Conservation (phyloP, 2,329 filamentous ascomycete genomes). For the Magnaporthales sp. region DNA sequence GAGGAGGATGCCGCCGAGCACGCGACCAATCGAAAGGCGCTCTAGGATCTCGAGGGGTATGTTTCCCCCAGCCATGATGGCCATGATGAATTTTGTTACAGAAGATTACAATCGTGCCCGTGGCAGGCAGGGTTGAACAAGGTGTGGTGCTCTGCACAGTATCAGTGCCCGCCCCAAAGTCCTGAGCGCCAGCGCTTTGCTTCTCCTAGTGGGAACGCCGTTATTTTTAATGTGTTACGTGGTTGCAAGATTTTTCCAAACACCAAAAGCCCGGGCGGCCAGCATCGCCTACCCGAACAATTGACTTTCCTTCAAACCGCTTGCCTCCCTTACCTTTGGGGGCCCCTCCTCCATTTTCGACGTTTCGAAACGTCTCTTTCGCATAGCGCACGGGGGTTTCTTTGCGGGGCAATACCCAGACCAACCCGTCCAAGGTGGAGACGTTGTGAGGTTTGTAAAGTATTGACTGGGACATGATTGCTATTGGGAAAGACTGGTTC, state of each 20-base stretch:
- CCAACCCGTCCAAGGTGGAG: no score
- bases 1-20: conserved; percentile 17
- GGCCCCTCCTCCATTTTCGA: not conserved
- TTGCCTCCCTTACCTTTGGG: no score
- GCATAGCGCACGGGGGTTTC: not conserved
- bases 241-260: not conserved
- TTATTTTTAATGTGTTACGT: not conserved
- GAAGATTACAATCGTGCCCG: not conserved
- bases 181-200: not conserved
- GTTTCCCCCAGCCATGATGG: conserved; percentile 6
- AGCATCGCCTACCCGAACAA: not conserved
- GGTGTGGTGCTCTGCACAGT: not conserved
- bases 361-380: not conserved
- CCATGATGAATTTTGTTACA: not conserved
- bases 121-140: not conserved
- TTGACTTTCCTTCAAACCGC: not conserved
- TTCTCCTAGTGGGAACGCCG: not conserved
- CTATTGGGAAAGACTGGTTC: no score
- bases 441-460: no score
- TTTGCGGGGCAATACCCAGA: not conserved
- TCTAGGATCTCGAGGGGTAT: conserved; percentile 18
- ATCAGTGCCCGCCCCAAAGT: not conserved
- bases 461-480: no score
- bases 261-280: not conserved
- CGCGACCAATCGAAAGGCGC: conserved; percentile 20